Conservation (phyloP, 2,329 filamentous ascomycete species). For the Talaromyces sp. region DNA sequence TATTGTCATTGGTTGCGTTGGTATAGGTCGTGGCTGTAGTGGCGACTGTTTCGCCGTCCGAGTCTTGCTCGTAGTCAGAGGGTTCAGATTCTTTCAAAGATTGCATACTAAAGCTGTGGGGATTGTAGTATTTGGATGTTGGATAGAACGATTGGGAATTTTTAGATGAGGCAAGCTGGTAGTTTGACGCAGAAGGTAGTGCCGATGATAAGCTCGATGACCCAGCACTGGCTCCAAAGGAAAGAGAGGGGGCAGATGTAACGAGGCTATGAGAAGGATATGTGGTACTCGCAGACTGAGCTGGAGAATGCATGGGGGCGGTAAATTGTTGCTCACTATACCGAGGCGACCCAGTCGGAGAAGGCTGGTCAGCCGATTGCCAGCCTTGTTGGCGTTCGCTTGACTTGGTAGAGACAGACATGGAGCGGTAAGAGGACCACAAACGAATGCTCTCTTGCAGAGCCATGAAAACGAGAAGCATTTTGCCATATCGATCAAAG, state of each 20-base stretch:
- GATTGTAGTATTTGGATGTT: constrained; percentile 15
- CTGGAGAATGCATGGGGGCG: constrained; percentile 16
- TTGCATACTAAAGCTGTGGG: constrained; percentile 37
- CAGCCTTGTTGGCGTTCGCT: constrained; percentile 12
- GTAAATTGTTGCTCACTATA: constrained; percentile 3
- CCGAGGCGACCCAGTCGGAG: constrained; percentile 11
- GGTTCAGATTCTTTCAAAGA: constrained; percentile 36
- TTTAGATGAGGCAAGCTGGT: constrained; percentile 25
- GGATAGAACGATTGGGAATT: constrained; percentile 21
- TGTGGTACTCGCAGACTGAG: constrained; percentile 14
- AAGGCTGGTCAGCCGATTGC: neutral
- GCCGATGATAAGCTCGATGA: constrained; percentile 32
- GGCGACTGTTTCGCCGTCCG: constrained; percentile 40
- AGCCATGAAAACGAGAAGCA: constrained; percentile 43
- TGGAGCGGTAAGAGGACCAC: constrained; percentile 26
- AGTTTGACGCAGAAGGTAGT: constrained; percentile 25
- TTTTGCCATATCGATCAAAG: constrained; percentile 44
- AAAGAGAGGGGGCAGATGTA: constrained; percentile 28
- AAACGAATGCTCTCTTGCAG: constrained; percentile 42
- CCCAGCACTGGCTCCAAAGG: constrained; percentile 32
- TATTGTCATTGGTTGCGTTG: constrained; percentile 38
- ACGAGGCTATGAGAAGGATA: constrained; percentile 8
- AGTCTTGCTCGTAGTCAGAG: constrained; percentile 39
- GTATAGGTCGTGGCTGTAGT: constrained; percentile 37
- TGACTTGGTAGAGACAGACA: neutral